Conservation (phyloP, 179 eudicot genomes). For the Silene coronaria region DNA sequence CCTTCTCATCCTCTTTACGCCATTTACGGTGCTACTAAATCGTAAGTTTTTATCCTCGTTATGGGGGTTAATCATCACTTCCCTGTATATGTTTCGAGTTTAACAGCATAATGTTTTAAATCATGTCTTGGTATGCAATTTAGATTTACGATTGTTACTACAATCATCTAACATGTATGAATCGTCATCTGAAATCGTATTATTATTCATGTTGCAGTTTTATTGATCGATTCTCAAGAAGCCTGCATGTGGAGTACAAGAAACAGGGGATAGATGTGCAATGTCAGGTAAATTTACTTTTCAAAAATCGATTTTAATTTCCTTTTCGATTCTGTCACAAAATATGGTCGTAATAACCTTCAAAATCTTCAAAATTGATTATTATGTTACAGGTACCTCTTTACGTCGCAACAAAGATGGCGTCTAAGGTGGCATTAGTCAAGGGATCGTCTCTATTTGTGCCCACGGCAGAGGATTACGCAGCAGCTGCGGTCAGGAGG, state of each 20-base stretch:
- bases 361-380: background rate
- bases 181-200: too few relatives aligned
- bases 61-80: too few relatives aligned
- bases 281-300: conserved; percentile 46
- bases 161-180: too few relatives aligned
- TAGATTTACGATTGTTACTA: too few relatives aligned
- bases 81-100: too few relatives aligned
- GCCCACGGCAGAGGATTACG: conserved; percentile 49
- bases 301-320: background rate
- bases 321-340: too few relatives aligned
- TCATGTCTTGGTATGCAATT: too few relatives aligned
- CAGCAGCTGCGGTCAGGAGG: conserved; percentile 30
- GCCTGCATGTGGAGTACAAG: conserved; percentile 55
- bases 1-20: conserved; percentile 88
- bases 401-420: conserved; percentile 57
- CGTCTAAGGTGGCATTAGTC: conserved; percentile 37
- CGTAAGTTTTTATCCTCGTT: conserved; percentile 36
- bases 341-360: background rate
- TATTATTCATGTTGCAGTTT: conserved; percentile 39
- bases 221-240: conserved; percentile 49
- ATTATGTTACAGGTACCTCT: conserved; percentile 42
- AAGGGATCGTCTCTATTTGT: conserved; percentile 40
- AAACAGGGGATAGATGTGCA: conserved; percentile 56
- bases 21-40: conserved; percentile 85
- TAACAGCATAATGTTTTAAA: too few relatives aligned